These are phyloP conservation scores for Uromyces viciae-fabae DNA, from an alignment of 1,284 basidiomycete species.

Conservation along the genomic window DNA sequence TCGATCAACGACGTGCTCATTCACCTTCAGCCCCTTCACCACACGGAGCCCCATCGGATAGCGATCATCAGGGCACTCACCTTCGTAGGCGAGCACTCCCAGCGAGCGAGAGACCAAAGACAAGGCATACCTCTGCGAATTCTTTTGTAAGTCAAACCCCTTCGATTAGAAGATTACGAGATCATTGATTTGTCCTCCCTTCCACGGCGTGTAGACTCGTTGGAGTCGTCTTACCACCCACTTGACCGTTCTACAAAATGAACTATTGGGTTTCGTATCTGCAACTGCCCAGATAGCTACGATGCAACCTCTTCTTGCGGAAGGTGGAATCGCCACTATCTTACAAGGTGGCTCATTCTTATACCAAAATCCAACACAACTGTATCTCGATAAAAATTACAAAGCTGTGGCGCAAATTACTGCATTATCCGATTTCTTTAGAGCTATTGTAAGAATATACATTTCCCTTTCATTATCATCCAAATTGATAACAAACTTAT, in stretches of 20 bases:
- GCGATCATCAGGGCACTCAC: neutral
- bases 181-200: neutral
- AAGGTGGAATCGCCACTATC: slow-evolving; percentile 32
- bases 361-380: slow-evolving; percentile 33
- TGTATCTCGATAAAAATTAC: neutral
- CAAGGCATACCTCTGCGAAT: slow-evolving; percentile 6
- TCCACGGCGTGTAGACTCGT: slow-evolving; percentile 17
- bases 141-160: slow-evolving; percentile 33
- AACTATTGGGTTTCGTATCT: slow-evolving; percentile 25
- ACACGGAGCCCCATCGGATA: neutral
- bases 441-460: slow-evolving; percentile 22
- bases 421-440: slow-evolving; percentile 42
- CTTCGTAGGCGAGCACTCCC: slow-evolving; percentile 24
- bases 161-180: too few relatives aligned
- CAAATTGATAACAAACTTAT: neutral
- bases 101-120: slow-evolving; percentile 5
- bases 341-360: slow-evolving; percentile 24
- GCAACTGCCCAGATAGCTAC: slow-evolving; percentile 3
- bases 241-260: slow-evolving; percentile 38
- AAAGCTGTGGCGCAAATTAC: slow-evolving; percentile 29
- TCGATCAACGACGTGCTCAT: neutral
- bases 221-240: slow-evolving; percentile 35
- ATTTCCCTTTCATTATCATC: neutral
- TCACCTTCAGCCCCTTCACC: too few relatives aligned
- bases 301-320: slow-evolving; percentile 21